Base-by-base conservation (phyloP, 2,329 filamentous ascomycete species). In the Paraphaeosphaeria sporulosa region DNA sequence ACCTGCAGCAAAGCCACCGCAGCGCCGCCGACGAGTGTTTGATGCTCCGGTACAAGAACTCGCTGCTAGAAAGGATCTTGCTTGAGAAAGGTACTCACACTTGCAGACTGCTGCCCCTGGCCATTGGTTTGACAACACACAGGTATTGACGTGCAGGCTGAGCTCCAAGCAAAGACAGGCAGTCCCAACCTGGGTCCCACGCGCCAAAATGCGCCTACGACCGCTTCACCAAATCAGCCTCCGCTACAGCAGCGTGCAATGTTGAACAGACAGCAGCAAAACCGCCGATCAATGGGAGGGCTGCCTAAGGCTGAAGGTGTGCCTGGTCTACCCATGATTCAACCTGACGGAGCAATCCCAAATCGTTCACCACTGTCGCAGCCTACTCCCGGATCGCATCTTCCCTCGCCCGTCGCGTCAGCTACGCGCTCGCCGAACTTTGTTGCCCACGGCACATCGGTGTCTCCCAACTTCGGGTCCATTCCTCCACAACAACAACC, bases 41-140 rank as follows among this genome's bases (percentile, higher is more conserved):
- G 74, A 98, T 99, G 95, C 85, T 99, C 71, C 90, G 95, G 60
- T 99, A 98, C 80, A 98, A 98, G 83, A 99, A 98, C 79, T 98
- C 95, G 43, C 84, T 98, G 51, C 86, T 99, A 38, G 95, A 99
- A 81, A 89, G 95, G 60, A 96, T 99, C 73, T 86, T 99, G 55
- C 86, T 99, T 40, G 95, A 99, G 81, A 98, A 98, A 85, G 94
- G 93, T 95, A 80, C 59, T 36, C 58, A 38, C 55, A 40, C 32
- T 51, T 56, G 58, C 49, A 51, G 23, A 40, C 21, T 49, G 10
- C 25, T 25, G 19, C 23, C 12, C 6, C 6, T 30, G 40, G 51
- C 43, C 54, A 56, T 47, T 40, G 27, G n/a, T 9, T 44, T 49
- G 48, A 32, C 52, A 40, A 64, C 55, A 55, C 59, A 60, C 65